These are phyloP conservation scores for Gossypium schwendimanii DNA, from an alignment of 441 rosid species.

Conservation along the genomic window DNA sequence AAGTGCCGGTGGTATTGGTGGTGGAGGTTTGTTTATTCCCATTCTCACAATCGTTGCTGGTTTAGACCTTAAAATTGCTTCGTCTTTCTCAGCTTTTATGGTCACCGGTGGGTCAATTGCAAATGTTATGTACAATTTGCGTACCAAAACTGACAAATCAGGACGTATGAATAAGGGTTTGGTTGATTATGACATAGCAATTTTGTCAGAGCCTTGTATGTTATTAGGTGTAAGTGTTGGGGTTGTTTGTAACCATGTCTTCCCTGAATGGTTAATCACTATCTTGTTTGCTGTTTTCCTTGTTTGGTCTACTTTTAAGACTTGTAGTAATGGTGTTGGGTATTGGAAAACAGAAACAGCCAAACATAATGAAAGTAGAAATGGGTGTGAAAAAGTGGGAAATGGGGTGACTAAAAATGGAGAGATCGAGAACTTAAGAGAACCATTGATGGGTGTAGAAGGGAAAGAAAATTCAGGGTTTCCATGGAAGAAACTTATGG, in stretches of 20 bases:
- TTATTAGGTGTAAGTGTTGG: constrained; percentile 81
- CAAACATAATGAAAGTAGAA: constrained; percentile 18
- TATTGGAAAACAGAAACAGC: constrained; percentile 65
- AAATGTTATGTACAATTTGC: constrained; percentile 49
- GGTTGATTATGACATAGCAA: constrained; percentile 67
- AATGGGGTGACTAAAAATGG: constrained; percentile 21
- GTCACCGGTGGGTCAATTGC: constrained; percentile 90
- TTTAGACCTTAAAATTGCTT: constrained; percentile 70
- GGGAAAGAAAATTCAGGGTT: constrained; percentile 20
- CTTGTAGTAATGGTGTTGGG: constrained; percentile 52
- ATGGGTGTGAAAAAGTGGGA: constrained; percentile 29
- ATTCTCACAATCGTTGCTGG: constrained; percentile 62
- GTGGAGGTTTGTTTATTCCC: constrained; percentile 82
- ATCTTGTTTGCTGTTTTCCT: constrained; percentile 58
- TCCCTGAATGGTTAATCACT: constrained; percentile 87
- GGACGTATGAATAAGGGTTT: constrained; percentile 36
- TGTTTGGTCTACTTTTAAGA: constrained; percentile 74
- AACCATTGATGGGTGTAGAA: constrained; percentile 38
- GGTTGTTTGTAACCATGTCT: constrained; percentile 62
- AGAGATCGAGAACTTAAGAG: constrained; percentile 20
- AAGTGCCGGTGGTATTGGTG: constrained; percentile 95
- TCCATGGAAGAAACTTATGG: constrained; percentile 67
- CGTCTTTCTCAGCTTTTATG: constrained; percentile 83
- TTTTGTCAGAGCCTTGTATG: constrained; percentile 79
- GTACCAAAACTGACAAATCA: constrained; percentile 30